A percentile compares a stretch with the other conserved stretches of the same genome.
phyloP scores from a whole-genome alignment of 306 rosid species.

The Castanea sativa region DNA sequence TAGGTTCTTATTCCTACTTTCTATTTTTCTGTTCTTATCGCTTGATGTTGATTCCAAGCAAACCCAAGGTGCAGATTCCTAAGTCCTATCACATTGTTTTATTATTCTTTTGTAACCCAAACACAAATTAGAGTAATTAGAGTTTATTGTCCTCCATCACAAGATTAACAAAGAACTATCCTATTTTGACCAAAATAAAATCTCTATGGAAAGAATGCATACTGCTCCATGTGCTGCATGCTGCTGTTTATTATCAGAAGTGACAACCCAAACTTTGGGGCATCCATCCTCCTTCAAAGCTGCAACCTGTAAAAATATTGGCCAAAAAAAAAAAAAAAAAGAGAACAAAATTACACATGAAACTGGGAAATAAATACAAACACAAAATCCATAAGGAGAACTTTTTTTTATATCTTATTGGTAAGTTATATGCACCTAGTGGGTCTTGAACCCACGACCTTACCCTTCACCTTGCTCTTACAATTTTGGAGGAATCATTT shows the following conservation, averaged over 20 bases:
- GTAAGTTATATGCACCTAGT: too few species aligned
- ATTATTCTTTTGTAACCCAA: too few species aligned
- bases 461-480: too few species aligned
- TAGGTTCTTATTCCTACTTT: too few species aligned
- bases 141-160: not conserved
- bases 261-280: slow-evolving; percentile 94
- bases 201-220: slow-evolving; percentile 42
- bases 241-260: slow-evolving; percentile 81
- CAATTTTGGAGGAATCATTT: too few species aligned
- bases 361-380: slow-evolving; percentile 3
- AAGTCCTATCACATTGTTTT: too few species aligned
- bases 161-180: slow-evolving; percentile 15
- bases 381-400: not conserved
- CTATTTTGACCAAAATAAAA: slow-evolving; percentile 8
- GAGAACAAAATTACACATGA: not conserved
- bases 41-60: too few species aligned
- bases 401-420: not conserved
- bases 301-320: slow-evolving; percentile 49
- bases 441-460: too few species aligned
- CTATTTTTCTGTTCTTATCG: too few species aligned
- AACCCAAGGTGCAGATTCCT: too few species aligned
- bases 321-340: slow-evolving; percentile 13
- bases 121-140: too few species aligned
- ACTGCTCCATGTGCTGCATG: slow-evolving; percentile 87
- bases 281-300: slow-evolving; percentile 92